Percentiles rank a stretch among this genome's conserved stretches.
phyloP scores from a whole-genome alignment of 768 basidiomycete species.

The Suillus decipiens region DNA sequence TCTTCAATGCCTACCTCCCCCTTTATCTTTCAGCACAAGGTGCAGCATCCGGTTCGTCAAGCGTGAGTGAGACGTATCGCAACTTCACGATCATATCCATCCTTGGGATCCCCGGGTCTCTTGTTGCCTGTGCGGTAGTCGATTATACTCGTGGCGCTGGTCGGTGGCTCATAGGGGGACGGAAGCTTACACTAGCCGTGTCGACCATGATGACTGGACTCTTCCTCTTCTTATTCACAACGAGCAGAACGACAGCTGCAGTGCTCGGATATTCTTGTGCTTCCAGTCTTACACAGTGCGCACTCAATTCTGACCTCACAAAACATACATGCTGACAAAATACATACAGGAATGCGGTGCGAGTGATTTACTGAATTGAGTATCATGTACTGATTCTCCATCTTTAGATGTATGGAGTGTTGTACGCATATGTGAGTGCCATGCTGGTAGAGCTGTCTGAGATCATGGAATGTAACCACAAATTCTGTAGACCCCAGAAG shows the following conservation, averaged over 20 bases:
- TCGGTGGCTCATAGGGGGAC: conserved; percentile 41
- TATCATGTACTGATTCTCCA: conserved; percentile 7
- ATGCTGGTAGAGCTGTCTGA: background rate
- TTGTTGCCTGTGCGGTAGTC: conserved; percentile 47
- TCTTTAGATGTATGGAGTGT: conserved; percentile 50
- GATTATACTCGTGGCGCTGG: conserved; percentile 40
- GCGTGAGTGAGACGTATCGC: conserved; percentile 40
- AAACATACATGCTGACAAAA: background rate
- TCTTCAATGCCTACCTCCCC: conserved; percentile 54
- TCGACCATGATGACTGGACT: conserved; percentile 47
- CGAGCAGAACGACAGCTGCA: conserved; percentile 39
- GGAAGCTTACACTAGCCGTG: conserved; percentile 46
- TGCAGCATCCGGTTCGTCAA: conserved; percentile 23
- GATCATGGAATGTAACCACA: background rate
- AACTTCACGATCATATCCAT: conserved; percentile 52
- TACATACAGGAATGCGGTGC: conserved; percentile 37
- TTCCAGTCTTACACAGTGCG: conserved; percentile 43
- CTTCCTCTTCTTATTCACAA: conserved; percentile 55
- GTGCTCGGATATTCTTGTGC: conserved; percentile 51
- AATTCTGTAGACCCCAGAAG: conserved; percentile 46
- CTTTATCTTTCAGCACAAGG: conserved; percentile 44
- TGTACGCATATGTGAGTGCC: conserved; percentile 46
- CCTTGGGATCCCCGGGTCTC: conserved; percentile 48
- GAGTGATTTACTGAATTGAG: conserved; percentile 6
- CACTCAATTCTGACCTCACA: conserved; percentile 6